Percentiles rank a stretch among this genome's conserved stretches.
These are phyloP conservation scores for Phalaenopsis aphrodite DNA, from an alignment of 106 monocot genomes.

Conservation along the genomic window DNA sequence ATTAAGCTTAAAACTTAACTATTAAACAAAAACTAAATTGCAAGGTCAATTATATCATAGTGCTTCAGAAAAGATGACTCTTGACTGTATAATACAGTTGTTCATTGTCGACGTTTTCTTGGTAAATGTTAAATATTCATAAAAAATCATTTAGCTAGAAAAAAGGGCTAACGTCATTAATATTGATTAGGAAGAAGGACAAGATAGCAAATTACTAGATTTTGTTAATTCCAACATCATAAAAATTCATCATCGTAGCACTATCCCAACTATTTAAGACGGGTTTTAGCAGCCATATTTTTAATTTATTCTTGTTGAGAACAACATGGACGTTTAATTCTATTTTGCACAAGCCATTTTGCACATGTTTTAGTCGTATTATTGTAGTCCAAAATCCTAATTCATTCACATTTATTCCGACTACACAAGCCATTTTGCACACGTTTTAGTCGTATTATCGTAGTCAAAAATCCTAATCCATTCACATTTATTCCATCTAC, in stretches of 20 bases:
- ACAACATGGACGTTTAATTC: neutral
- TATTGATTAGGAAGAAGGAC: neutral
- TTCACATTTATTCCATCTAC: too few species aligned
- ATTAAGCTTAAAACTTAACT: neutral
- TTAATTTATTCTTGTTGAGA: neutral
- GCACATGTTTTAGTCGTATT: too few species aligned
- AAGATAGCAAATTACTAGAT: neutral
- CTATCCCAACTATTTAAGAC: neutral
- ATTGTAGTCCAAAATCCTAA: too few species aligned
- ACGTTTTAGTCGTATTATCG: too few species aligned
- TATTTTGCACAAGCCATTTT: neutral
- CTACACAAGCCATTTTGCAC: neutral
- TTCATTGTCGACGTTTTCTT: neutral
- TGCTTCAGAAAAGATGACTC: neutral
- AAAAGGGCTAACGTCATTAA: neutral
- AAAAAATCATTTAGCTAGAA: neutral
- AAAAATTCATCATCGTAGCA: neutral
- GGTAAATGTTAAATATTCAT: neutral
- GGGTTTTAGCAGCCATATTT: neutral
- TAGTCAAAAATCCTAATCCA: too few species aligned
- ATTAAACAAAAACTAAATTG: neutral
- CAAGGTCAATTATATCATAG: neutral
- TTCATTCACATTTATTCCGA: too few species aligned
- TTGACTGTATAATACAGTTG: neutral
- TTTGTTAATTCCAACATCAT: neutral